Evolutionary conservation across 2,329 filamentous ascomycete genomes (phyloP).

Genomic region (Trichoderma aggressivum): DNA sequence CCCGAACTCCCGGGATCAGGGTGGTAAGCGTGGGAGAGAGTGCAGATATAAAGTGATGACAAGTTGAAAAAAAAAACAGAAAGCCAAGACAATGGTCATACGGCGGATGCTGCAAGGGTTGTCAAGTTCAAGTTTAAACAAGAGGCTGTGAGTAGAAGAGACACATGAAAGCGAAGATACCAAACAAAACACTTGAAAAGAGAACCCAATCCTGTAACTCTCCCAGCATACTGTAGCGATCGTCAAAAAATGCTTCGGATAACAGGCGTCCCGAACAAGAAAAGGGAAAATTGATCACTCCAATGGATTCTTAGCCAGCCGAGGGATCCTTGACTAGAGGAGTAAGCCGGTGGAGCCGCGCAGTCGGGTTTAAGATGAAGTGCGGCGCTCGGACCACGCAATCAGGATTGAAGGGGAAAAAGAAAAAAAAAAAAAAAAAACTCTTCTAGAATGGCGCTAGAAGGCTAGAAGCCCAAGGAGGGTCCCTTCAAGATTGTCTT

Average conservation of each 20-base stretch:
- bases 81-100: not conserved
- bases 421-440: too few relatives aligned
- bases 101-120: not conserved
- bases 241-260: not conserved
- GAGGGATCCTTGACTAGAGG: not conserved
- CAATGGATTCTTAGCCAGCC: not conserved
- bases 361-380: conserved; percentile 16
- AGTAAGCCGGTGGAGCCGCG: conserved; percentile 6
- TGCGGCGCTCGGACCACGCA: not conserved
- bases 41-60: not conserved
- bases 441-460: conserved; percentile 17
- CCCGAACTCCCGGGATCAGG: conserved; percentile 9
- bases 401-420: too few relatives aligned
- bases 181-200: not conserved
- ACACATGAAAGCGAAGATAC: not conserved
- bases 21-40: not conserved
- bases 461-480: conserved; percentile 15
- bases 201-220: not conserved
- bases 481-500: too few relatives aligned
- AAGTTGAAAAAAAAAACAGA: not conserved
- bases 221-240: not conserved
- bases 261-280: not conserved
- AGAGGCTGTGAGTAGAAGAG: not conserved
- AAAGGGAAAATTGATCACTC: not conserved
- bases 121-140: not conserved